Evolutionary conservation across 495 filamentous ascomycete species (phyloP).

Genomic region (Aspergillus steynii): DNA sequence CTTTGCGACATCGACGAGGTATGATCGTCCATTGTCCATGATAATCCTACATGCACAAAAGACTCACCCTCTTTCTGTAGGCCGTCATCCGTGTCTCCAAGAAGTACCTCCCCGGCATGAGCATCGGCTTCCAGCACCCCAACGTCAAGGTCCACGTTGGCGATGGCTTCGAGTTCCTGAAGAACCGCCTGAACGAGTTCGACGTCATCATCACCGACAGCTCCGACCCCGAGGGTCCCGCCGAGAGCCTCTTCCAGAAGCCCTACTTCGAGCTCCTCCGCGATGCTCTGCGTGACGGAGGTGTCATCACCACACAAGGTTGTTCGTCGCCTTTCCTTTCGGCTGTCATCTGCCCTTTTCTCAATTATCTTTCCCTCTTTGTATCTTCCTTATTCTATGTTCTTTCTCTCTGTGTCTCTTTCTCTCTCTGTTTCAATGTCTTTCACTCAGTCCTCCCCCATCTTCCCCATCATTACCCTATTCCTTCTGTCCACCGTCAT

Average conservation of each 20-base stretch:
- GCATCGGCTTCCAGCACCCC: constrained; percentile 87
- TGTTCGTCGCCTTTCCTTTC: constrained; percentile 81
- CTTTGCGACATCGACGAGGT: constrained; percentile 99
- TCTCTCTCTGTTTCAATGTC: constrained; percentile 3
- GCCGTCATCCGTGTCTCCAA: constrained; percentile 98
- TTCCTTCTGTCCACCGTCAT: not conserved
- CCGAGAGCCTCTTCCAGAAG: constrained; percentile 96
- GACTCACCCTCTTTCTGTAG: constrained; percentile 34
- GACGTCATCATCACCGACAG: constrained; percentile 99
- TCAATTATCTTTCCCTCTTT: constrained; percentile 9
- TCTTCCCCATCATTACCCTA: constrained; percentile 1
- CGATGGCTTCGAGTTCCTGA: constrained; percentile 97
- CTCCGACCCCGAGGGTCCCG: constrained; percentile 94
- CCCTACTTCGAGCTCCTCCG: constrained; percentile 93
- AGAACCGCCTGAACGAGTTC: constrained; percentile 89
- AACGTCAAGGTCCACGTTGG: constrained; percentile 89
- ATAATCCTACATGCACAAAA: not conserved
- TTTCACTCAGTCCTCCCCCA: constrained; percentile 8
- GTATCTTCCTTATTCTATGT: constrained; percentile 7
- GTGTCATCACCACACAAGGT: constrained; percentile 99
- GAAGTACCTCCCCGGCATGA: constrained; percentile 96
- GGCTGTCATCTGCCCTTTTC: constrained; percentile 12
- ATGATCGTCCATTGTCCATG: constrained; percentile 17
- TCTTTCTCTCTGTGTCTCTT: constrained; percentile 13
- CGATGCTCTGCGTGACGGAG: constrained; percentile 87